A percentile compares a stretch with the other conserved stretches of the same genome.
Conservation (phyloP, 768 basidiomycete genomes). For the Gyrodon lividus region DNA sequence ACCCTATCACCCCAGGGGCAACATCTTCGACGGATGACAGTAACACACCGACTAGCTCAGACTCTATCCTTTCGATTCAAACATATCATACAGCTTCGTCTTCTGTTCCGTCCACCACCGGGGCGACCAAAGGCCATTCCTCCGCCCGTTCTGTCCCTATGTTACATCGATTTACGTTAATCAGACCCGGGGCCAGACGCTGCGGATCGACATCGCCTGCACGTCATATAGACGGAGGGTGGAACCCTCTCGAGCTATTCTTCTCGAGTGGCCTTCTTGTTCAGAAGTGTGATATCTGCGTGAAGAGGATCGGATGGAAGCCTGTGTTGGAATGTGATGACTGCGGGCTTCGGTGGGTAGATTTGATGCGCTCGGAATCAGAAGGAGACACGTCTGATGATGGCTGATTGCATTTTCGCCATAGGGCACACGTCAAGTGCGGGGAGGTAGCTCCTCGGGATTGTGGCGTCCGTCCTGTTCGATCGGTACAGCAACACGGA, state of each 20-base stretch:
- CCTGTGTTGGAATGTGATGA: constrained; percentile 87
- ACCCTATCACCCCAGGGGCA: constrained; percentile 40
- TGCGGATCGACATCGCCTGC: constrained; percentile 30
- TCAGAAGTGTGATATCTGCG: constrained; percentile 80
- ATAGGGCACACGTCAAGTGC: constrained; percentile 83
- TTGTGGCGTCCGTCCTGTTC: constrained; percentile 59
- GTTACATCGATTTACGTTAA: constrained; percentile 83
- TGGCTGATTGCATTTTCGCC: constrained; percentile 13
- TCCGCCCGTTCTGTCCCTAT: constrained; percentile 57
- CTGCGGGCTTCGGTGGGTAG: constrained; percentile 67
- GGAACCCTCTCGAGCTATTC: constrained; percentile 79
- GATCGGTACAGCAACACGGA: constrained; percentile 25
- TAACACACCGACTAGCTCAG: constrained; percentile 40
- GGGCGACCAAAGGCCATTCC: constrained; percentile 77
- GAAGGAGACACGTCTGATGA: constrained; percentile 16
- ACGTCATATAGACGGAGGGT: constrained; percentile 39
- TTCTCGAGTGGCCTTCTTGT: constrained; percentile 71
- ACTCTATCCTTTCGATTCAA: constrained; percentile 55
- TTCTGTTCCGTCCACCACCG: constrained; percentile 49
- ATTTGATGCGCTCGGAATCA: constrained; percentile 10
- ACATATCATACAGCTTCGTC: constrained; percentile 63
- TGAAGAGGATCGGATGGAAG: constrained; percentile 83
- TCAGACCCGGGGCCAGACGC: constrained; percentile 75
- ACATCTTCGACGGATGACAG: constrained; percentile 27
- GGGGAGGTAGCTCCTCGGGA: constrained; percentile 79